Conservation (phyloP, 2,329 filamentous ascomycete genomes). For the Aspergillus awamori region DNA sequence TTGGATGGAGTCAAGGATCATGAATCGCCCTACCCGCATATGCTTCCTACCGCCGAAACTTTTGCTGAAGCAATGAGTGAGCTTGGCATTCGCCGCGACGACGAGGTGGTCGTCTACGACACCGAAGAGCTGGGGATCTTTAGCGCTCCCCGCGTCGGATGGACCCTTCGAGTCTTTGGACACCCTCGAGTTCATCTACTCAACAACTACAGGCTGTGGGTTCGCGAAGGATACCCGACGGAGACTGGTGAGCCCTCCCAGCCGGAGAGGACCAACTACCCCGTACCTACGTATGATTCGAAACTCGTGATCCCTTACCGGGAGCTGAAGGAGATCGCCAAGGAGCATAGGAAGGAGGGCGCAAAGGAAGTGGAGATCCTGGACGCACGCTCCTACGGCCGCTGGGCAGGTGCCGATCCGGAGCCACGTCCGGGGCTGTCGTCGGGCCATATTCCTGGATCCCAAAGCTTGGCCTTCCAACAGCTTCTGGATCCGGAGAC, state of each 20-base stretch:
- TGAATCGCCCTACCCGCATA: slow-evolving; percentile 88
- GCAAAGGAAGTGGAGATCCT: slow-evolving; percentile 82
- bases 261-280: slow-evolving; percentile 49
- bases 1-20: slow-evolving; percentile 89
- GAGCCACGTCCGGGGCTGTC: slow-evolving; percentile 85
- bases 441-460: slow-evolving; percentile 89
- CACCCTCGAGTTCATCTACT: slow-evolving; percentile 85
- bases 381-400: slow-evolving; percentile 77
- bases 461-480: slow-evolving; percentile 78
- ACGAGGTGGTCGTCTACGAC: slow-evolving; percentile 93
- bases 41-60: slow-evolving; percentile 79
- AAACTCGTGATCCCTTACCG: slow-evolving; percentile 77
- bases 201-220: slow-evolving; percentile 96
- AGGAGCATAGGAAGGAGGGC: slow-evolving; percentile 79
- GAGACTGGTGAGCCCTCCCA: slow-evolving; percentile 66
- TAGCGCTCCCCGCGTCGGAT: slow-evolving; percentile 87
- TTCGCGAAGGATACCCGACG: slow-evolving; percentile 77
- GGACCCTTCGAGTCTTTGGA: slow-evolving; percentile 90
- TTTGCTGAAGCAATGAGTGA: slow-evolving; percentile 89
- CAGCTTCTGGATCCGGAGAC: slow-evolving; percentile 79
- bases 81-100: slow-evolving; percentile 82
- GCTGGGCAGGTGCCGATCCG: slow-evolving; percentile 80
- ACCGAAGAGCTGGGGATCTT: slow-evolving; percentile 89
- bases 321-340: slow-evolving; percentile 74
- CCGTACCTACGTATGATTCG: slow-evolving; percentile 59